phyloP scores from a whole-genome alignment of 805 yeast species.

The Cyberlindnera galapagoensis region DNA sequence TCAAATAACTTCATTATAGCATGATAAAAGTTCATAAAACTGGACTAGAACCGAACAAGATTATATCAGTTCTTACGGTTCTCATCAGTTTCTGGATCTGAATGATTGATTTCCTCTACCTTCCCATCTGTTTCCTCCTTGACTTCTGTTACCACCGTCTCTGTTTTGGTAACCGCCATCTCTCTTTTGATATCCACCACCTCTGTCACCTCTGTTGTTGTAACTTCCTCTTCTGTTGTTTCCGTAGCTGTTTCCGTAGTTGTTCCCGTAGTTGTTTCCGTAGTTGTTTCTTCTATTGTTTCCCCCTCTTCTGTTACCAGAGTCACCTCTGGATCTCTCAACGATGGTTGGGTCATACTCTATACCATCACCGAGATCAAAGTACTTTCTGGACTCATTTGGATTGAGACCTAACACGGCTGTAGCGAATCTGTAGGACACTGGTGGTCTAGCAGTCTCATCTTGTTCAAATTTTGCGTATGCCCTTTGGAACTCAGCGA shows the following conservation, averaged over 20 bases:
- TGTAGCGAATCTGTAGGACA: constrained; percentile 15
- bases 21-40: too few species aligned
- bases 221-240: neutral
- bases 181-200: neutral
- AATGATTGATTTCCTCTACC: constrained; percentile 20
- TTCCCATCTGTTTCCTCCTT: constrained; percentile 1
- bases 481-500: constrained; percentile 28
- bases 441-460: constrained; percentile 16
- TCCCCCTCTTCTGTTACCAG: constrained; percentile 2
- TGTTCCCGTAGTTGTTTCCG: constrained; percentile 1
- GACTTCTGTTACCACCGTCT: neutral
- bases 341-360: neutral
- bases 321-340: constrained; percentile 4
- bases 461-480: constrained; percentile 22
- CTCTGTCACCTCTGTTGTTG: too few species aligned
- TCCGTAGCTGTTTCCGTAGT: constrained; percentile 1
- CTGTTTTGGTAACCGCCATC: constrained; percentile 1
- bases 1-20: too few species aligned
- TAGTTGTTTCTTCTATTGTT: constrained; percentile 2
- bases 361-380: constrained; percentile 11
- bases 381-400: constrained; percentile 16
- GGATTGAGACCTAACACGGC: constrained; percentile 18
- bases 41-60: too few species aligned
- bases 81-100: too few species aligned
- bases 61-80: too few species aligned